Percentiles rank a stretch among this genome's conserved stretches.
Conservation (phyloP, 2,329 filamentous ascomycete species). For the Trichoderma sp. region DNA sequence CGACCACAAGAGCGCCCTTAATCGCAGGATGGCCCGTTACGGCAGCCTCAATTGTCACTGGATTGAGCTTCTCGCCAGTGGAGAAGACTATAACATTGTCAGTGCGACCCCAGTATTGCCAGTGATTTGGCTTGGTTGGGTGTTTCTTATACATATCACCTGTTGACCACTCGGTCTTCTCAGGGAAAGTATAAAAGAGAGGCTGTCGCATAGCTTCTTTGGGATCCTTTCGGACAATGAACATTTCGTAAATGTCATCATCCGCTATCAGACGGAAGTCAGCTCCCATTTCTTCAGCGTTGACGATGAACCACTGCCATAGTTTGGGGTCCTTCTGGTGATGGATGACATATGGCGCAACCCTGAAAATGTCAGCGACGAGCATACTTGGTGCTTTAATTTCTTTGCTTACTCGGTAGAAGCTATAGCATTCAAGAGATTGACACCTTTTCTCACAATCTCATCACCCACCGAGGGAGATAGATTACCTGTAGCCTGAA, state of each 20-base stretch:
- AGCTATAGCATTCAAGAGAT: constrained; percentile 42
- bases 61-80: constrained; percentile 47
- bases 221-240: constrained; percentile 41
- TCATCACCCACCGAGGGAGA: constrained; percentile 41
- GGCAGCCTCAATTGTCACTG: constrained; percentile 39
- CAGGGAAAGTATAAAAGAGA: constrained; percentile 42
- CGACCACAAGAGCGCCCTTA: constrained; percentile 43
- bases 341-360: constrained; percentile 39
- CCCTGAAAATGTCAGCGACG: constrained; percentile 32
- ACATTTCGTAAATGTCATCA: constrained; percentile 34
- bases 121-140: constrained; percentile 37
- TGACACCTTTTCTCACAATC: constrained; percentile 40
- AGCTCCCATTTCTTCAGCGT: constrained; percentile 44
- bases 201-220: constrained; percentile 39
- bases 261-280: constrained; percentile 40
- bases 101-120: constrained; percentile 41
- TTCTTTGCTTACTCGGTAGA: constrained; percentile 45
- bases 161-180: constrained; percentile 41
- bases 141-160: constrained; percentile 42
- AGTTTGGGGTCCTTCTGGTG: constrained; percentile 37
- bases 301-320: constrained; percentile 49
- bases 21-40: constrained; percentile 36
- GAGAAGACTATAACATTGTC: constrained; percentile 47
- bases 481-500: constrained; percentile 38
- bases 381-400: background rate